Evolutionary conservation across 2,329 filamentous ascomycete genomes (phyloP).

Genomic region (Penicillium expansum): DNA sequence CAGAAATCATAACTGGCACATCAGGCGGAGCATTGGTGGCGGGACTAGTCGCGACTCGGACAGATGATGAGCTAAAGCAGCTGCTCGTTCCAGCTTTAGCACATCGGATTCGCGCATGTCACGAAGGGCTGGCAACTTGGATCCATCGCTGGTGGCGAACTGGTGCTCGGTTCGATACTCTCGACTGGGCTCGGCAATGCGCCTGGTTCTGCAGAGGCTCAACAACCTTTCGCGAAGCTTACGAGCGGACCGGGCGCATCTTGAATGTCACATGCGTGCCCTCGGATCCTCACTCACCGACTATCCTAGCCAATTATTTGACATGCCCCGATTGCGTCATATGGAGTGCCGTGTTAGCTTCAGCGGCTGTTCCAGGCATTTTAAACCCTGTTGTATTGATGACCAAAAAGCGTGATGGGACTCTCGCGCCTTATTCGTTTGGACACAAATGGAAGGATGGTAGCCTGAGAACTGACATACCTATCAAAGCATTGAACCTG

Average conservation of each 20-base stretch:
- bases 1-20: conserved; percentile 93
- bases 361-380: conserved; percentile 92
- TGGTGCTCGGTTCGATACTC: conserved; percentile 87
- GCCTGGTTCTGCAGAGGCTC: conserved; percentile 90
- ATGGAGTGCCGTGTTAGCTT: conserved; percentile 94
- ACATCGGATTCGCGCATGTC: conserved; percentile 77
- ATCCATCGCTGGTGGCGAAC: conserved; percentile 83
- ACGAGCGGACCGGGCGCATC: conserved; percentile 87
- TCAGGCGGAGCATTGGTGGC: conserved; percentile 91
- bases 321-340: conserved; percentile 96
- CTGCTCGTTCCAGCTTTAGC: conserved; percentile 86
- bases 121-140: conserved; percentile 75
- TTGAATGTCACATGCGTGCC: conserved; percentile 95
- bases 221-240: conserved; percentile 92
- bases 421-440: conserved; percentile 84
- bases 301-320: conserved; percentile 91
- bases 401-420: conserved; percentile 75
- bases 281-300: conserved; percentile 87
- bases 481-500: conserved; percentile 86
- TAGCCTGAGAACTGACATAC: conserved; percentile 89
- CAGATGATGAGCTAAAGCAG: conserved; percentile 82
- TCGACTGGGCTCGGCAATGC: conserved; percentile 83
- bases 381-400: conserved; percentile 93
- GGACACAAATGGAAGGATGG: conserved; percentile 99
- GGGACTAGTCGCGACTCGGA: conserved; percentile 80